Evolutionary conservation across 495 filamentous ascomycete species (phyloP).

Genomic region (Jackrogersella multiformis): DNA sequence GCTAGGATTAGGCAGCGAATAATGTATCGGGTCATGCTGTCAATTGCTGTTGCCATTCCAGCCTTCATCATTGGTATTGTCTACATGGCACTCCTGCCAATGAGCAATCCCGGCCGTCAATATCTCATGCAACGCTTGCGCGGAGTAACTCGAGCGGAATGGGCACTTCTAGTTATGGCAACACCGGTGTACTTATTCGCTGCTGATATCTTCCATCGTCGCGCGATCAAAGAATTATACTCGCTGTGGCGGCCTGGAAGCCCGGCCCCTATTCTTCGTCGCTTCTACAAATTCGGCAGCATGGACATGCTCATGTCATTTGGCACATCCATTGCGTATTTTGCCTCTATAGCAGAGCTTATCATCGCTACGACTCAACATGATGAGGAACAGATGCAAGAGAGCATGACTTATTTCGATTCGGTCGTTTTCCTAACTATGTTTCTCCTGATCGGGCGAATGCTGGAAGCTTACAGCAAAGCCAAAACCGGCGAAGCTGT

Average conservation of each 20-base stretch:
- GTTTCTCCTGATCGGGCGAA: constrained; percentile 8
- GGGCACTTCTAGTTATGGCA: constrained; percentile 6
- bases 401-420: constrained; percentile 3
- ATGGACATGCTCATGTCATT: constrained; percentile 13
- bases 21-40: background rate
- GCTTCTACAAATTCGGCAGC: constrained; percentile 10
- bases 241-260: constrained; percentile 5
- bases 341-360: background rate
- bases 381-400: background rate
- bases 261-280: background rate
- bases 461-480: constrained; percentile 9
- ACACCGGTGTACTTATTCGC: constrained; percentile 8
- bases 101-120: background rate
- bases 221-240: constrained; percentile 2
- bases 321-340: constrained; percentile 3
- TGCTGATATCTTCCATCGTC: constrained; percentile 9
- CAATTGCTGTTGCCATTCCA: background rate
- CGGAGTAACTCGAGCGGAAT: constrained; percentile 1
- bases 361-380: background rate
- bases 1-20: background rate
- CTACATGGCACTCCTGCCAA: constrained; percentile 6
- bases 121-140: constrained; percentile 5
- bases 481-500: constrained; percentile 7
- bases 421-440: constrained; percentile 12
- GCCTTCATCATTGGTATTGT: constrained; percentile 8